A percentile compares a stretch with the other conserved stretches of the same genome.
Conservation (phyloP, 176 grass and related monocot species). For the Stipa capillata region DNA sequence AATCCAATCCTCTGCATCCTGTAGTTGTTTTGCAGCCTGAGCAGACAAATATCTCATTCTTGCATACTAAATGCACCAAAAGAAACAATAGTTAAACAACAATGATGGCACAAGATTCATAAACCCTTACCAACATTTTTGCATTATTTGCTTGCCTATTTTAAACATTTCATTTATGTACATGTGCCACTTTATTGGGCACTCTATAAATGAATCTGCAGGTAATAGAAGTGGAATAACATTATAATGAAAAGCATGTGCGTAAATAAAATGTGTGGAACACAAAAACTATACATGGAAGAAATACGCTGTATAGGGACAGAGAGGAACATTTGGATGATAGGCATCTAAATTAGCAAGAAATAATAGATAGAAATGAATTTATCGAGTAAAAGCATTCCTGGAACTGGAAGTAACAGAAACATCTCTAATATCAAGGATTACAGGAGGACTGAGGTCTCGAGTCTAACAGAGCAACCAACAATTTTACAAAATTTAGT, state of each 20-base stretch:
- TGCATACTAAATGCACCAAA: slow-evolving; percentile 35
- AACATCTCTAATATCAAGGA: too few relatives aligned
- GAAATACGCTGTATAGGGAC: background rate
- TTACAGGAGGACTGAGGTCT: too few relatives aligned
- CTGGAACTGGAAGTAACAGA: too few relatives aligned
- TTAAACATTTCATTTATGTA: background rate
- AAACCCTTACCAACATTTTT: background rate
- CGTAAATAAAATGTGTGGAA: background rate
- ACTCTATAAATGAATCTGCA: background rate
- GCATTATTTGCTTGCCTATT: background rate
- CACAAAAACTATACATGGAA: background rate
- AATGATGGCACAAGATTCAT: background rate
- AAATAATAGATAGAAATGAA: slow-evolving; percentile 3
- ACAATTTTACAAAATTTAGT: too few relatives aligned
- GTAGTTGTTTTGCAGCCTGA: slow-evolving; percentile 45
- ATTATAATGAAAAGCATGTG: background rate
- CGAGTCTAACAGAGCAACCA: too few relatives aligned
- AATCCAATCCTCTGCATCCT: slow-evolving; percentile 43
- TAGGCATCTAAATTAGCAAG: background rate
- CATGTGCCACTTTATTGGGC: background rate
- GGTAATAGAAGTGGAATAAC: background rate
- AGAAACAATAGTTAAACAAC: slow-evolving; percentile 17
- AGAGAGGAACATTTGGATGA: background rate
- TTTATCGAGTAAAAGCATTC: background rate
- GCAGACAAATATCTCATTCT: slow-evolving; percentile 52